phyloP scores from a whole-genome alignment of 179 eudicot genomes.

The Beta corolliflora region DNA sequence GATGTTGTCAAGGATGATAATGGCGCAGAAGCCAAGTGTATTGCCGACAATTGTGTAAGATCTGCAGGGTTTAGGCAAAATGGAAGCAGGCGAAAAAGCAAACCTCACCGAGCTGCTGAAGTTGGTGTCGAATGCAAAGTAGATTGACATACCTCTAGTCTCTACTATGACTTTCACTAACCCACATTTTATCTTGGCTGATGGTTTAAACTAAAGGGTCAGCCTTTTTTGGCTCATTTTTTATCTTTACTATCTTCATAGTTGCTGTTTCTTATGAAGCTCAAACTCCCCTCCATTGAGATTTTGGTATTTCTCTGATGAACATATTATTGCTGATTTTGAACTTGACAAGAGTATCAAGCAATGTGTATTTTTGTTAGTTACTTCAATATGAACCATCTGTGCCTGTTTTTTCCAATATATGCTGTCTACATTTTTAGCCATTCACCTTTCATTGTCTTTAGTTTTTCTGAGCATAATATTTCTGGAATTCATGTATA shows the following conservation, averaged over 20 bases:
- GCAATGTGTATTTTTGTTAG: slow-evolving; percentile 7
- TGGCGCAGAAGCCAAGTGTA: slow-evolving; percentile 32
- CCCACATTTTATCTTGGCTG: slow-evolving; percentile 10
- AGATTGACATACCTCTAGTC: slow-evolving; percentile 14
- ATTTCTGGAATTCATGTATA: not conserved
- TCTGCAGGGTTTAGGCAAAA: slow-evolving; percentile 60
- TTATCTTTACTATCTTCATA: slow-evolving; percentile 1
- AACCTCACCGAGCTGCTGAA: slow-evolving; percentile 84
- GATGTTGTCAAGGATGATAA: slow-evolving; percentile 43
- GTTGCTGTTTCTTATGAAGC: slow-evolving; percentile 13
- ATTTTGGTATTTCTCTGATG: slow-evolving; percentile 22
- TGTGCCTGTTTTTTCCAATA: not conserved
- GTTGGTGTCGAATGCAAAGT: slow-evolving; percentile 76
- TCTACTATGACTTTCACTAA: slow-evolving; percentile 6
- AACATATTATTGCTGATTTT: slow-evolving; percentile 22
- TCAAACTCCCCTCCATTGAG: slow-evolving; percentile 3
- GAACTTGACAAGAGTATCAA: slow-evolving; percentile 1
- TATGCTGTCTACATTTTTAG: no score
- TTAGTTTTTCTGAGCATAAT: not conserved
- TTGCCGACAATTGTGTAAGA: slow-evolving; percentile 36
- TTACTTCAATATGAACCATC: not conserved
- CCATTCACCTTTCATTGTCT: no score
- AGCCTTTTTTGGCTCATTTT: slow-evolving; percentile 21
- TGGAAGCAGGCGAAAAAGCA: slow-evolving; percentile 71
- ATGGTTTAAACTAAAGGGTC: slow-evolving; percentile 14